Conservation (phyloP, 2,329 filamentous ascomycete genomes). For the Clarireedia homoeocarpa region DNA sequence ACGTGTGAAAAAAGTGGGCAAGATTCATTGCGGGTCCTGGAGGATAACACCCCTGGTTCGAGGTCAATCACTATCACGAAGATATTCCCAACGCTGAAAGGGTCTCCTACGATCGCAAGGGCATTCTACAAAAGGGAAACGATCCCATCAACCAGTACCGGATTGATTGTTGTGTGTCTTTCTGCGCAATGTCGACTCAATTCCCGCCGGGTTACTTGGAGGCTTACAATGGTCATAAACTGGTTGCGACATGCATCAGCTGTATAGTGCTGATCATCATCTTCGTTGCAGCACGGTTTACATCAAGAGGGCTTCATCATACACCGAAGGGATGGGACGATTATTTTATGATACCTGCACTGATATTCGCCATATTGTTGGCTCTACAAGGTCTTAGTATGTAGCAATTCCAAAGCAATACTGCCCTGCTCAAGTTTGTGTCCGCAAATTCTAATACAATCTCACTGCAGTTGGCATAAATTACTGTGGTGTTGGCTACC, state of each 20-base stretch:
- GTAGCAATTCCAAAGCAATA: neutral
- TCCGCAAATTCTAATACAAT: neutral
- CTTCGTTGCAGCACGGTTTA: constrained; percentile 1
- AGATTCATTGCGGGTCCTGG: too few species aligned
- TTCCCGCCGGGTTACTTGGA: constrained; percentile 3
- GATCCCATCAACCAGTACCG: too few species aligned
- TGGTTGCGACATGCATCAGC: constrained; percentile 1
- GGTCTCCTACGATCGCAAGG: too few species aligned
- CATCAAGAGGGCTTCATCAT: constrained; percentile 2
- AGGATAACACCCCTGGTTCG: too few species aligned
- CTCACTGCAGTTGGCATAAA: constrained; percentile 1
- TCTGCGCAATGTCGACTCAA: too few species aligned
- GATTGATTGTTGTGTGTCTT: too few species aligned
- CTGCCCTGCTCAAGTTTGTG: neutral
- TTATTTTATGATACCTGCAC: constrained; percentile 6
- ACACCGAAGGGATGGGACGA: constrained; percentile 8
- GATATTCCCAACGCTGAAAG: too few species aligned
- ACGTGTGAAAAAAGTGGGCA: too few species aligned
- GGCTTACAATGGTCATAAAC: constrained; percentile 1
- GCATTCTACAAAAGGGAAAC: too few species aligned
- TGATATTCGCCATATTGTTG: constrained; percentile 2
- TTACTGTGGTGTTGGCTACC: constrained; percentile 5
- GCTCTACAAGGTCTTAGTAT: constrained; percentile 5
- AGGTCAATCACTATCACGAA: too few species aligned
- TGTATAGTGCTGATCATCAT: neutral